Evolutionary conservation across 495 filamentous ascomycete genomes (phyloP).

Genomic region (Hypoxylon perforatum): DNA sequence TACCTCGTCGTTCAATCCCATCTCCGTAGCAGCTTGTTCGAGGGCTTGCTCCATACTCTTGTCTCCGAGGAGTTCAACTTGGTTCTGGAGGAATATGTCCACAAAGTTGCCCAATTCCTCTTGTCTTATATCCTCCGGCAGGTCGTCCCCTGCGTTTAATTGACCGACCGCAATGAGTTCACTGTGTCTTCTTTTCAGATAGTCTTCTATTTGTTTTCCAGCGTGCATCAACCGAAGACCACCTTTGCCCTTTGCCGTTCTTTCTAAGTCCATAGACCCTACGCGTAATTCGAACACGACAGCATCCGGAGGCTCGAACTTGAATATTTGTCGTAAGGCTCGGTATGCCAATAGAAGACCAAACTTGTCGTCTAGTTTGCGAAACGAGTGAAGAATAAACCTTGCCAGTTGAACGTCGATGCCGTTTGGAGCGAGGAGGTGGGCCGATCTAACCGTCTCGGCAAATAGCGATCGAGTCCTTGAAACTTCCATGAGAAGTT

Average conservation of each 20-base stretch:
- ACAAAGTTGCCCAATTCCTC: conserved; percentile 42
- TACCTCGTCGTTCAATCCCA: conserved; percentile 57
- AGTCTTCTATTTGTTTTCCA: conserved; percentile 43
- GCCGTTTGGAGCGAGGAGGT: conserved; percentile 46
- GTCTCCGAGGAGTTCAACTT: conserved; percentile 39
- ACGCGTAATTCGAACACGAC: conserved; percentile 55
- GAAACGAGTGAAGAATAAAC: conserved; percentile 57
- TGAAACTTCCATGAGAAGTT: conserved; percentile 60
- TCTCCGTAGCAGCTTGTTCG: conserved; percentile 61
- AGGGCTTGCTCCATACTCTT: conserved; percentile 56
- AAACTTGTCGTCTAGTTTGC: conserved; percentile 54
- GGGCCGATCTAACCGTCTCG: conserved; percentile 65
- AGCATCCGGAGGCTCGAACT: conserved; percentile 56
- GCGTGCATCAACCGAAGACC: conserved; percentile 49
- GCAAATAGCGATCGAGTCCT: conserved; percentile 66
- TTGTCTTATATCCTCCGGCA: conserved; percentile 28
- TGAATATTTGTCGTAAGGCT: conserved; percentile 64
- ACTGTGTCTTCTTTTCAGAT: conserved; percentile 31
- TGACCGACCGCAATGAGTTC: conserved; percentile 34
- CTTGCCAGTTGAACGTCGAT: conserved; percentile 52
- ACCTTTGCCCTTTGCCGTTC: conserved; percentile 45
- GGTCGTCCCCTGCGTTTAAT: conserved; percentile 14
- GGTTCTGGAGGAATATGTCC: conserved; percentile 39
- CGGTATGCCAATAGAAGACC: conserved; percentile 72
- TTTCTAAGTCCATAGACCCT: conserved; percentile 50